phyloP scores from a whole-genome alignment of 1,284 basidiomycete species.

The Sporisorium reilianum region DNA sequence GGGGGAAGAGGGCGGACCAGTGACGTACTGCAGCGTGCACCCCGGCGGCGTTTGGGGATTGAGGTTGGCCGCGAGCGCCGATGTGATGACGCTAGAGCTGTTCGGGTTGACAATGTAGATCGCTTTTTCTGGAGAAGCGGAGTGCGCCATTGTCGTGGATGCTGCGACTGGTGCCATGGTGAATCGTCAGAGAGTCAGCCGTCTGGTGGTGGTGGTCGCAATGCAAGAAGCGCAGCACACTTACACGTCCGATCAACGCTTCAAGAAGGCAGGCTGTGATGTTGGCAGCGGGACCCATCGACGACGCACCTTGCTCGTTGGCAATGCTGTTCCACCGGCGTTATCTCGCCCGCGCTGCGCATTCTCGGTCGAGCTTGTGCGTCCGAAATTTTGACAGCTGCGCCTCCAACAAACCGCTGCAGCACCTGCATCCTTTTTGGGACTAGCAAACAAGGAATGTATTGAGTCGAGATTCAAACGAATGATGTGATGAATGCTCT shows the following conservation, averaged over 20 bases:
- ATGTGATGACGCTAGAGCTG: conserved; percentile 28
- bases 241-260: no score
- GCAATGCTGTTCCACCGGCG: no score
- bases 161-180: conserved; percentile 17
- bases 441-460: no score
- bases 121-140: conserved; percentile 1
- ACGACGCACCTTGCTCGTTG: no score
- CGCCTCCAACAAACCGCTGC: no score
- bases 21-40: conserved; percentile 14
- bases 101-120: conserved; percentile 45
- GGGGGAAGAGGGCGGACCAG: conserved; percentile 43
- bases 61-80: conserved; percentile 18
- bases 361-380: conserved; percentile 37
- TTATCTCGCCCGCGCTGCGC: conserved; percentile 17
- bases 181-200: no score
- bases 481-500: no score
- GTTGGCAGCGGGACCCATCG: no score
- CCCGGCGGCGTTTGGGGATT: conserved; percentile 10
- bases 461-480: no score
- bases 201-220: conserved; percentile 1
- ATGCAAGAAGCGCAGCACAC: neutral
- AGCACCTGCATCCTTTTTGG: no score
- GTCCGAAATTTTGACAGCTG: neutral
- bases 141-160: neutral
- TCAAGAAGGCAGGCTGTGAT: no score